Evolutionary conservation across 768 basidiomycete species (phyloP).

Genomic region (Pleurotus tuoliensis): DNA sequence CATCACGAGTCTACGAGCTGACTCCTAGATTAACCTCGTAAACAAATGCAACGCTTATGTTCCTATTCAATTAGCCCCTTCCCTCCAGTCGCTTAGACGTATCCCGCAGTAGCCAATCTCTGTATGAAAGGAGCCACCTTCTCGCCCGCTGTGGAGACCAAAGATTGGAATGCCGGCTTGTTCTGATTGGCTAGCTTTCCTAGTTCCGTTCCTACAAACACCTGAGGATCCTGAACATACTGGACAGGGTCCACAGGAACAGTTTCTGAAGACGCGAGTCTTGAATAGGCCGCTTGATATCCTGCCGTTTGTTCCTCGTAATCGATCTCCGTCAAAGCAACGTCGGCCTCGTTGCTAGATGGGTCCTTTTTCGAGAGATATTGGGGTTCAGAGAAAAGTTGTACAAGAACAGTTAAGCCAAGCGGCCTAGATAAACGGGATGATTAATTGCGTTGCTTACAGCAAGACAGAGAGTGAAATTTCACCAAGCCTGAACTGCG

Average conservation of each 20-base stretch:
- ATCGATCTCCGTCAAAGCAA: constrained; percentile 73
- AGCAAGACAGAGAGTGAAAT: background rate
- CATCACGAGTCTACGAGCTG: too few species aligned
- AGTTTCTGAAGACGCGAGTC: constrained; percentile 77
- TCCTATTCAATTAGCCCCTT: too few species aligned
- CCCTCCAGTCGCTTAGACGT: background rate
- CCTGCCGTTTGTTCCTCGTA: constrained; percentile 87
- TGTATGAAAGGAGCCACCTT: background rate
- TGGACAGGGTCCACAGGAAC: constrained; percentile 56
- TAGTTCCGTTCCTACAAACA: constrained; percentile 47
- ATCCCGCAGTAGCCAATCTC: background rate
- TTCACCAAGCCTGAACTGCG: constrained; percentile 62
- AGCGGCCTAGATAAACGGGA: constrained; percentile 41
- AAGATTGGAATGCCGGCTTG: constrained; percentile 30
- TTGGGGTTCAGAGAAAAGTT: constrained; percentile 76
- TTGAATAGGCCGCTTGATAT: constrained; percentile 93
- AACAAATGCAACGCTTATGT: too few species aligned
- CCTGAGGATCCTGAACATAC: constrained; percentile 53
- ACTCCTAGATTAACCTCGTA: too few species aligned
- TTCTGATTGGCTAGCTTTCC: constrained; percentile 31
- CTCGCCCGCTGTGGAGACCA: constrained; percentile 28
- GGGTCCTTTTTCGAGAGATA: constrained; percentile 44
- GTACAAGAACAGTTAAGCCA: constrained; percentile 64
- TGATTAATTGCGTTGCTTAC: constrained; percentile 22
- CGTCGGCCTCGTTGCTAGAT: constrained; percentile 44